Evolutionary conservation across 106 monocot species (phyloP).

Genomic region (Allium cepa): DNA sequence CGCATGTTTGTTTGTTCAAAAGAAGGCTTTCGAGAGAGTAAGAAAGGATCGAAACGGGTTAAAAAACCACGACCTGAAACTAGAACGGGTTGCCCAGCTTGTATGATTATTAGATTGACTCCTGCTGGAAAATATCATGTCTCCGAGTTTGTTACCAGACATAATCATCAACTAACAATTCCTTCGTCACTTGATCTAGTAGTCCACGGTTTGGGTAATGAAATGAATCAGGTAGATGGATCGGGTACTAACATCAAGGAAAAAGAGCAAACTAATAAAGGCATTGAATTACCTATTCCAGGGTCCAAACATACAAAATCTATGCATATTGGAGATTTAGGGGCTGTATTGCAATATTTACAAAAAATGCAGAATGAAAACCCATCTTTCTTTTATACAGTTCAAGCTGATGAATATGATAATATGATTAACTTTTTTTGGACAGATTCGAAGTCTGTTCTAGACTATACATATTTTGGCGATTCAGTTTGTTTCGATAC

Average conservation of each 20-base stretch:
- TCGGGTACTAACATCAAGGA: conserved; percentile 2
- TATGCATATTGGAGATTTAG: conserved; percentile 40
- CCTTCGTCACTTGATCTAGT: conserved; percentile 28
- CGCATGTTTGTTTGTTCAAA: conserved; percentile 73
- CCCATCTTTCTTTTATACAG: conserved; percentile 55
- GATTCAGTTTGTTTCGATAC: conserved; percentile 75
- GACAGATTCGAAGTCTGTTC: conserved; percentile 61
- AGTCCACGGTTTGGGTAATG: conserved; percentile 14
- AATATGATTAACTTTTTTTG: conserved; percentile 51
- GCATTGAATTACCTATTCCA: conserved; percentile 1
- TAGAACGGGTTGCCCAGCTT: conserved; percentile 64
- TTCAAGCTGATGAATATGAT: conserved; percentile 50
- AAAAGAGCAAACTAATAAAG: conserved; percentile 2
- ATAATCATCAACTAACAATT: conserved; percentile 43
- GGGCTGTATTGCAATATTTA: conserved; percentile 50
- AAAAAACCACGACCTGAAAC: conserved; percentile 58
- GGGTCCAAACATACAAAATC: conserved; percentile 20
- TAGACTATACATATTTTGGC: conserved; percentile 58
- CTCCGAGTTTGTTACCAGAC: conserved; percentile 51
- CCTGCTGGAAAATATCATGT: conserved; percentile 51
- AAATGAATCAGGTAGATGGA: conserved; percentile 17
- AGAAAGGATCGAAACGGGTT: conserved; percentile 51
- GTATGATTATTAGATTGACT: conserved; percentile 44
- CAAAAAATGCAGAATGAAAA: conserved; percentile 55
- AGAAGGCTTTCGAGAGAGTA: conserved; percentile 65